Evolutionary conservation across 1,284 basidiomycete genomes (phyloP), one percentile per base, ranked within the genome.

Genomic region (Stygiomarasmius scandens): DNA sequence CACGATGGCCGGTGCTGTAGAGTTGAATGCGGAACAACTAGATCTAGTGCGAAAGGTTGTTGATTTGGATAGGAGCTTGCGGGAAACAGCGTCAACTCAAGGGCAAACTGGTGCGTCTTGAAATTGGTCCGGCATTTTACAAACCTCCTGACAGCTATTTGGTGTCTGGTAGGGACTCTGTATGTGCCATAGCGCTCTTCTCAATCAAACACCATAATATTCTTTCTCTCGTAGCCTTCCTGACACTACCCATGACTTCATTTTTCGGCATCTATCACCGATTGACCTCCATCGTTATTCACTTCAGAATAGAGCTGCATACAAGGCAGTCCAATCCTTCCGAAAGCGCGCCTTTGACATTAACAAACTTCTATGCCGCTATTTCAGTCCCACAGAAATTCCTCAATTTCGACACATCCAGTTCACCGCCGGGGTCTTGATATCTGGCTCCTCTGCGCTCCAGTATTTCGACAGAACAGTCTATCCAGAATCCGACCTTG

Each of bases 391-490:
- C 3, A 22, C 1, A 3, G 56, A 58, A 41, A 58, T 53, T 20
- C 29, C 38, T 45, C 23, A 46, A n/a, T 49, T 58, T 24, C 51
- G 56, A 1, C 1, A n/a, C 16, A n/a, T 58, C 16, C 56, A 58
- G 19, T 29, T 29, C 16, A 14, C 10, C 27, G 52, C 50, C 12
- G 56, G 56, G 12, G 46, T 36, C 3, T 25, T 58, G 3, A 49
- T 58, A 16, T 58, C 56, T 53, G 56, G 56, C 6, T 58, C 56
- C 6, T 47, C 51, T 10, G 45, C 56, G 8, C 32, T 58, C n/a
- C 46, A 51, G 14, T 58, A 53, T 32, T 58, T 58, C 25, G 45
- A 48, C 14, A 43, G 44, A 3, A 43, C 47, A 16, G 27, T 22
- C 11, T 53, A 52, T 32, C 27, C 43, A 25, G 44, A 48, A 23